Percentiles rank a stretch among this genome's conserved stretches.
phyloP scores from a whole-genome alignment of 129 eudicot species.

The Ambrosia artemisiifolia region DNA sequence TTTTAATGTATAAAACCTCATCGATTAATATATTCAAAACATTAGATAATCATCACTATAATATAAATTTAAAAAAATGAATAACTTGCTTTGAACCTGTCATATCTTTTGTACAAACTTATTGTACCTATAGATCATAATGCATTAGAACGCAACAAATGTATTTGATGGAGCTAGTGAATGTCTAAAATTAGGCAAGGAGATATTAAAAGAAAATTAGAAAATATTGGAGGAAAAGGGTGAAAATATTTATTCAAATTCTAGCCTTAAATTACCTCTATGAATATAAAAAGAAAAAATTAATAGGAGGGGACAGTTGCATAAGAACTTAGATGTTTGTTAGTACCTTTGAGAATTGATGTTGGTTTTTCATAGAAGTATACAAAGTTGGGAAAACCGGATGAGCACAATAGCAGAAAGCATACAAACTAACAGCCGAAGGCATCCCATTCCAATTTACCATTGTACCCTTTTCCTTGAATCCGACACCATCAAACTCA shows the following conservation, averaged over 20 bases:
- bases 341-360: constrained; percentile 73
- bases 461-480: constrained; percentile 48
- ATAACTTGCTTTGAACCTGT: neutral
- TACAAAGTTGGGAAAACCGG: constrained; percentile 95
- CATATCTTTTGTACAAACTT: neutral
- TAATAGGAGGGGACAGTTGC: neutral
- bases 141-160: neutral
- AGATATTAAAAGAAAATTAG: neutral
- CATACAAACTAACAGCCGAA: constrained; percentile 75
- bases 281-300: neutral
- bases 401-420: constrained; percentile 94
- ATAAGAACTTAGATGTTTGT: neutral
- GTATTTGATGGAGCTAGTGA: neutral
- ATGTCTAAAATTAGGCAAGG: neutral
- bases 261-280: neutral
- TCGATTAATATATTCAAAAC: too few relatives aligned
- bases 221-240: too few relatives aligned
- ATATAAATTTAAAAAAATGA: too few relatives aligned
- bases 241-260: neutral
- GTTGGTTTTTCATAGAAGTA: constrained; percentile 68
- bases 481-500: constrained; percentile 77
- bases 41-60: too few relatives aligned
- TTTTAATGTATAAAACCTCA: too few relatives aligned
- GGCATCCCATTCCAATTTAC: constrained; percentile 67
- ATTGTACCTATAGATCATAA: neutral